Evolutionary conservation across 1,284 basidiomycete species (phyloP), one percentile per base, ranked within the genome.

Genomic region (Wolfiporia cocos): DNA sequence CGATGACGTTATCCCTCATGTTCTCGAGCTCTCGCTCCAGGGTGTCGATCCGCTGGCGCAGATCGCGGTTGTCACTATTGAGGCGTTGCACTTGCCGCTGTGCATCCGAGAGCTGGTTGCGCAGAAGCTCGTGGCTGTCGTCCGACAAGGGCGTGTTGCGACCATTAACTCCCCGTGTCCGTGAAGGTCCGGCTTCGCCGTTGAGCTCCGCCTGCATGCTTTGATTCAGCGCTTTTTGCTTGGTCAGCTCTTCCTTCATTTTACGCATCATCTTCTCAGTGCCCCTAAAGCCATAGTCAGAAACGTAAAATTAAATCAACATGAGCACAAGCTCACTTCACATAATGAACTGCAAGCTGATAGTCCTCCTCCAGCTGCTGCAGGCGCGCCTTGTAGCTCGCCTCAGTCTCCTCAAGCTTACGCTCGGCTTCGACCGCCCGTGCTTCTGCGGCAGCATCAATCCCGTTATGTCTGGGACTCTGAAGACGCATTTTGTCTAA

Each of bases 231-330:
- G 74, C 71, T 68, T 95, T 95, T 63, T 93, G 88, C 67, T 90
- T 94, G 48, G 80, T 86, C 44, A 95, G 68, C 59, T 96, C 93
- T 54, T 92, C 89, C 65, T 94, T 93, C 87, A 99, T 94, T 54
- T 90, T 82, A 52, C 93, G 84, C 71, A 98, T 88, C 85, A 99
- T 95, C 70, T 97, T 98, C 66, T 99, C 96, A 1, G 94, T 98
- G 41, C 93, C 92, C 75, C 92, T 94, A 53, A 50, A 22, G 10
- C 17, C 59, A 15, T 53, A 24, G 50, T 55, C 37, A 60, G 56
- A 54, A 39, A 52, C 31, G 38, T 54, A 50, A 42, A 53, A 41
- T 51, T 41, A 32, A 36, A 37, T 33, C 32, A 29, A 42, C 31
- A n/a, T n/a, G 43, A 47, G 26, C 24, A 34, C 17, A 42, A 20